Evolutionary conservation across 305 asterid species (phyloP).

Genomic region (Vinca major): DNA sequence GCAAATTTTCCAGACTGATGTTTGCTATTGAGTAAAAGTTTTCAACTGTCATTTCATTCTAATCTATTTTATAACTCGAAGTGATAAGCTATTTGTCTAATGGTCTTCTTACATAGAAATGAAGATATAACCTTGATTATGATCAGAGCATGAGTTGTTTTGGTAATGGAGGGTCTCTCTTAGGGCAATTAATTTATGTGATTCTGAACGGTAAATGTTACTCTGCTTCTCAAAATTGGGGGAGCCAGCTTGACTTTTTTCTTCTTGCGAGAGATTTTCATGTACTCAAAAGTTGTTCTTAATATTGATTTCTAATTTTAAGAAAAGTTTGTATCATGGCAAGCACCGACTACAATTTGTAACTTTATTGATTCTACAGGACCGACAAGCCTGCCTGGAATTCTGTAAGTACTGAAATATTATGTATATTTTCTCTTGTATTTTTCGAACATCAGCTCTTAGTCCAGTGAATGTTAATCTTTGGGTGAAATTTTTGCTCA

Average conservation of each 20-base stretch:
- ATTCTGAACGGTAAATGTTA: background rate
- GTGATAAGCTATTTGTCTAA: background rate
- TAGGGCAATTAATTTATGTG: background rate
- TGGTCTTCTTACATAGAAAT: background rate
- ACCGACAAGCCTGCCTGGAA: conserved; percentile 84
- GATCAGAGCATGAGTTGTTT: background rate
- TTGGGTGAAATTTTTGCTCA: background rate
- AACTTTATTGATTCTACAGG: conserved; percentile 36
- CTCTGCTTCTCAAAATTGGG: background rate
- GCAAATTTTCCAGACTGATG: background rate
- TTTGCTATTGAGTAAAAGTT: no score
- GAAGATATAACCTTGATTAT: background rate
- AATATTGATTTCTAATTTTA: background rate
- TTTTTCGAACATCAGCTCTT: no score
- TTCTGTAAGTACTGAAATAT: conserved; percentile 58
- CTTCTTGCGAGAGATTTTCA: no score
- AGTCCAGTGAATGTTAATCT: background rate
- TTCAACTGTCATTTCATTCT: background rate
- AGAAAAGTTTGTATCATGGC: background rate
- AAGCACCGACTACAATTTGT: conserved; percentile 8
- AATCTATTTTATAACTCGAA: background rate
- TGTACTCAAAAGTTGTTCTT: no score
- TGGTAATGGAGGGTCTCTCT: background rate
- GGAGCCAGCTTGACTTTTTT: background rate
- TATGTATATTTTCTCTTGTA: conserved; percentile 11